phyloP scores from a whole-genome alignment of 2,329 filamentous ascomycete genomes.

The Colletotrichum falcatum region DNA sequence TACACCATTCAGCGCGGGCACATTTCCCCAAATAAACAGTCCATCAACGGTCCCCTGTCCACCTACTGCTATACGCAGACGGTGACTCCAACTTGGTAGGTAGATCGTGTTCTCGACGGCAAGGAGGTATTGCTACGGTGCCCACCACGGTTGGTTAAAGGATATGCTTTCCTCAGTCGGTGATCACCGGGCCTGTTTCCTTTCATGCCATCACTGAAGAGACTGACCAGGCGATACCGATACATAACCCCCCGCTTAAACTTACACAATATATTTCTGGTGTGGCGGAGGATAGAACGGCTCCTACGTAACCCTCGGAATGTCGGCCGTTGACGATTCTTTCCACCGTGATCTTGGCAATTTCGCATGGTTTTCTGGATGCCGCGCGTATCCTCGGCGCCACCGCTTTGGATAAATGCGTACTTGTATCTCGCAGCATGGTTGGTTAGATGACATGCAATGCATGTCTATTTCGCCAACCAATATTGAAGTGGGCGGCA shows the following conservation, averaged over 20 bases:
- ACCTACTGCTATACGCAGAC: neutral
- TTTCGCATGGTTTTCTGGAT: slow-evolving; percentile 4
- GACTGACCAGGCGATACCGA: slow-evolving; percentile 18
- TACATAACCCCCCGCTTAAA: neutral
- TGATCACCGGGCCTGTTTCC: slow-evolving; percentile 1
- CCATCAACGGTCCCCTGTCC: neutral
- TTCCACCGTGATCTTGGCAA: slow-evolving; percentile 1
- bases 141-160: neutral
- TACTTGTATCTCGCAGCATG: neutral
- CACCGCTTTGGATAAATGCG: neutral
- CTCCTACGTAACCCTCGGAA: slow-evolving; percentile 12
- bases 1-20: neutral
- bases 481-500: slow-evolving; percentile 29
- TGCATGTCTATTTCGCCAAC: slow-evolving; percentile 1
- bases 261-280: neutral
- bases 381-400: neutral
- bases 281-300: neutral
- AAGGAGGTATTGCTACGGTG: slow-evolving; percentile 12
- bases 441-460: slow-evolving; percentile 7
- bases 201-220: neutral
- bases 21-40: neutral
- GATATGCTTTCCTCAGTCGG: slow-evolving; percentile 2
- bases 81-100: neutral
- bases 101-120: neutral
- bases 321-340: neutral